Evolutionary conservation across 2,329 filamentous ascomycete species (phyloP).

Genomic region (Paecilomyces variotii): DNA sequence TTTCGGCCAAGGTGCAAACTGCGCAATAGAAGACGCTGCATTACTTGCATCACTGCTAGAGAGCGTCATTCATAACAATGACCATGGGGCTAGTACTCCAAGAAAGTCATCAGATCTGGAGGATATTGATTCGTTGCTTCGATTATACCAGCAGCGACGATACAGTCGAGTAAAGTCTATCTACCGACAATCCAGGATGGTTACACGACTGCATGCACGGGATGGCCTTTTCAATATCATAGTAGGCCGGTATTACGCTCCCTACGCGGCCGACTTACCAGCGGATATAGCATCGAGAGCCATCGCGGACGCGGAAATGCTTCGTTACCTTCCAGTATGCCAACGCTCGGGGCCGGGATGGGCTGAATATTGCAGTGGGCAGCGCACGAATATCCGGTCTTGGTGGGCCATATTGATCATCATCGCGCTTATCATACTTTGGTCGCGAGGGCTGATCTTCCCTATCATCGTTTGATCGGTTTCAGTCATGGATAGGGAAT

Average conservation of each 20-base stretch:
- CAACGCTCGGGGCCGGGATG: background rate
- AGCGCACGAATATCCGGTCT: background rate
- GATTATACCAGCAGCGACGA: constrained; percentile 5
- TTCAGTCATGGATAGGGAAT: background rate
- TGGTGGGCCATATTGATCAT: background rate
- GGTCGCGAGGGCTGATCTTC: background rate
- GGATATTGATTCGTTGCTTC: constrained; percentile 3
- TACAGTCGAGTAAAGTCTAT: constrained; percentile 10
- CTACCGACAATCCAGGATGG: constrained; percentile 7
- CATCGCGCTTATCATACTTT: background rate
- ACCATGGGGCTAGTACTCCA: background rate
- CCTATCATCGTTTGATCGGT: background rate
- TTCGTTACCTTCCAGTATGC: background rate
- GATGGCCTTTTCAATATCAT: constrained; percentile 11
- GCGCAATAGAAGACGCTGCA: constrained; percentile 34
- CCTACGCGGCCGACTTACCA: constrained; percentile 7
- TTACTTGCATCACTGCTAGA: constrained; percentile 24
- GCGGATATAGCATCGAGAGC: constrained; percentile 10
- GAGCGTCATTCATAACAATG: background rate
- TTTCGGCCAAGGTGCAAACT: constrained; percentile 34
- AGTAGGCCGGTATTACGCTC: constrained; percentile 12
- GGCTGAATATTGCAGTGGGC: background rate
- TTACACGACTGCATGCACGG: constrained; percentile 12
- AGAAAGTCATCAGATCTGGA: constrained; percentile 1
- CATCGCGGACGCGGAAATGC: constrained; percentile 7